A percentile compares a stretch with the other conserved stretches of the same genome.
These are phyloP conservation scores for Inonotus hispidus DNA, from an alignment of 1,284 basidiomycete species.

Conservation along the genomic window DNA sequence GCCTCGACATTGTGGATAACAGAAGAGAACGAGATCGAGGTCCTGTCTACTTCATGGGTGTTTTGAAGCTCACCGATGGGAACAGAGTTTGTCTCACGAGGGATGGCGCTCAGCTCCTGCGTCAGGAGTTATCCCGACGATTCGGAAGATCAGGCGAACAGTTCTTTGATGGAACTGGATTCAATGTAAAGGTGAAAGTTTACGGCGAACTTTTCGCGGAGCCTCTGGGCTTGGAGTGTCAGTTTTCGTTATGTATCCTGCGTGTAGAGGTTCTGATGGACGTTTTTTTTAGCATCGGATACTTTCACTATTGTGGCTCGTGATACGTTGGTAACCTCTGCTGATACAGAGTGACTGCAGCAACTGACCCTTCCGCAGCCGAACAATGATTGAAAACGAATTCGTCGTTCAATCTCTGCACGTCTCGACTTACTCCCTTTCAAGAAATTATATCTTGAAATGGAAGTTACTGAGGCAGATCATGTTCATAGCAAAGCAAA, in stretches of 20 bases:
- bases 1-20: conserved; percentile 11
- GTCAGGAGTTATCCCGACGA: neutral
- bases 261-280: neutral
- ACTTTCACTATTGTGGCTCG: neutral
- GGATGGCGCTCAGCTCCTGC: neutral
- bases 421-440: conserved; percentile 2
- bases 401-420: conserved; percentile 6
- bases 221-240: conserved; percentile 1
- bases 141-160: neutral
- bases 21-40: neutral
- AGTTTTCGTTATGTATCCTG: neutral
- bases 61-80: neutral
- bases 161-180: neutral
- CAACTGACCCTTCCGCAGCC: neutral
- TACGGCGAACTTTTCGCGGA: neutral
- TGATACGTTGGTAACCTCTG: neutral
- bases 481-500: neutral
- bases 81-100: conserved; percentile 6
- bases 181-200: neutral
- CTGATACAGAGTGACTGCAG: neutral
- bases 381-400: neutral
- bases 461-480: conserved; percentile 1
- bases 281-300: neutral
- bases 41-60: conserved; percentile 9
- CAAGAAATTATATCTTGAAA: conserved; percentile 13